Conservation (phyloP, 345 rosid genomes). For the Cardiospermum halicacabum region DNA sequence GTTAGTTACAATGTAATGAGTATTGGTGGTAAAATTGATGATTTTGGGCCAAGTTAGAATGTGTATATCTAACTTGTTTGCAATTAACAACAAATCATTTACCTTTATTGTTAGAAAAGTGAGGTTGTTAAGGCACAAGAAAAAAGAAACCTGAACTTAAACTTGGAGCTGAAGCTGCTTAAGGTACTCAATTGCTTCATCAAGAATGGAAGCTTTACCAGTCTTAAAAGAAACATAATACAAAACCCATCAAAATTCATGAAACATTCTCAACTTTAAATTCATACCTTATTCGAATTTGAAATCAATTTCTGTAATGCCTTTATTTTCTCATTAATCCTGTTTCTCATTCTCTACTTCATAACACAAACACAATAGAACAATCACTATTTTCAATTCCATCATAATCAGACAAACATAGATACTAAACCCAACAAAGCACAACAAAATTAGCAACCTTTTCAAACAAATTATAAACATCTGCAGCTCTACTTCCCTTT, state of each 20-base stretch:
- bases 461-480: constrained; percentile 92
- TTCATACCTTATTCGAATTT: constrained; percentile 78
- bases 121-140: neutral
- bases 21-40: constrained; percentile 23
- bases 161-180: constrained; percentile 97
- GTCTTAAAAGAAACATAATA: constrained; percentile 42
- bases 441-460: constrained; percentile 45
- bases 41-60: constrained; percentile 91
- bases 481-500: constrained; percentile 93
- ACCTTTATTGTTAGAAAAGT: no score
- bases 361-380: neutral
- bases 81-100: no score
- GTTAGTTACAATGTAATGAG: constrained; percentile 65
- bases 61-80: no score
- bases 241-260: constrained; percentile 9
- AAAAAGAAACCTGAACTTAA: constrained; percentile 62
- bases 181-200: constrained; percentile 89
- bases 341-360: constrained; percentile 81
- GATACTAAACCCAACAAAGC: neutral
- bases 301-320: constrained; percentile 92
- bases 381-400: neutral
- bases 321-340: constrained; percentile 97
- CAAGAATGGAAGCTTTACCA: constrained; percentile 94
- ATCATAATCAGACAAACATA: neutral
- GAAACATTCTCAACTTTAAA: neutral